Percentiles rank a stretch among this genome's conserved stretches.
These are phyloP conservation scores for Diplodia intermedia DNA, from an alignment of 2,329 filamentous ascomycete species.

Conservation along the genomic window DNA sequence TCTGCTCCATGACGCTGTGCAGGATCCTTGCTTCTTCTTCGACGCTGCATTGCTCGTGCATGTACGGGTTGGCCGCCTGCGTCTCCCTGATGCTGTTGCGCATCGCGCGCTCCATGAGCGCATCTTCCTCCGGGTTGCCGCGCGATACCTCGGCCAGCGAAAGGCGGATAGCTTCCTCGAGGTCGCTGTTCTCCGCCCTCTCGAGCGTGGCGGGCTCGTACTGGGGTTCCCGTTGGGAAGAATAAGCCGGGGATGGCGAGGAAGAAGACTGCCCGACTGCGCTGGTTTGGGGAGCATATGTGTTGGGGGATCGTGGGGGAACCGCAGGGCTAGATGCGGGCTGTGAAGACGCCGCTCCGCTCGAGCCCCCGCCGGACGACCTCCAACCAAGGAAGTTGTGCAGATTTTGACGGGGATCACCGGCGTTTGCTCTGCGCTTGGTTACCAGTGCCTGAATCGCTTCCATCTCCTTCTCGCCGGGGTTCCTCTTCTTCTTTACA, in stretches of 20 bases:
- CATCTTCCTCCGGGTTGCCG: slow-evolving; percentile 73
- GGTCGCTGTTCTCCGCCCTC: slow-evolving; percentile 48
- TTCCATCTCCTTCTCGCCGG: slow-evolving; percentile 57
- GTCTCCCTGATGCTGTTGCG: slow-evolving; percentile 72
- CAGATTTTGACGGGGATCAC: slow-evolving; percentile 37
- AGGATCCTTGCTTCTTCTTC: slow-evolving; percentile 56
- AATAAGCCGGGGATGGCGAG: background rate
- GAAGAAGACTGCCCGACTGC: background rate
- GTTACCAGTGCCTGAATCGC: slow-evolving; percentile 54
- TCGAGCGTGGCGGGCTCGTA: slow-evolving; percentile 34
- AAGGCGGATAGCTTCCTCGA: slow-evolving; percentile 73
- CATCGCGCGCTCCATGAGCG: slow-evolving; percentile 74
- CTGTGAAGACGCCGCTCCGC: background rate
- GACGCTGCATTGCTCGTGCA: slow-evolving; percentile 39
- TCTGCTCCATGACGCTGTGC: slow-evolving; percentile 59
- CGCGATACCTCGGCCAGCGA: slow-evolving; percentile 71
- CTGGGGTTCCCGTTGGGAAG: background rate
- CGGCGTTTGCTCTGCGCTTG: slow-evolving; percentile 35
- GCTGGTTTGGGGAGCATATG: background rate
- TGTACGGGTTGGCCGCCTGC: slow-evolving; percentile 44
- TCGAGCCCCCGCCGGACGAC: background rate
- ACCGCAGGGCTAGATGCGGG: background rate
- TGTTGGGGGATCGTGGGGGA: background rate
- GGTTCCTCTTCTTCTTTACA: slow-evolving; percentile 64
- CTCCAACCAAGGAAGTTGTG: slow-evolving; percentile 6